These are phyloP conservation scores for Rhizoclosmatium globosum DNA, from an alignment of 192 early-diverging fungal genomes.

Conservation along the genomic window DNA sequence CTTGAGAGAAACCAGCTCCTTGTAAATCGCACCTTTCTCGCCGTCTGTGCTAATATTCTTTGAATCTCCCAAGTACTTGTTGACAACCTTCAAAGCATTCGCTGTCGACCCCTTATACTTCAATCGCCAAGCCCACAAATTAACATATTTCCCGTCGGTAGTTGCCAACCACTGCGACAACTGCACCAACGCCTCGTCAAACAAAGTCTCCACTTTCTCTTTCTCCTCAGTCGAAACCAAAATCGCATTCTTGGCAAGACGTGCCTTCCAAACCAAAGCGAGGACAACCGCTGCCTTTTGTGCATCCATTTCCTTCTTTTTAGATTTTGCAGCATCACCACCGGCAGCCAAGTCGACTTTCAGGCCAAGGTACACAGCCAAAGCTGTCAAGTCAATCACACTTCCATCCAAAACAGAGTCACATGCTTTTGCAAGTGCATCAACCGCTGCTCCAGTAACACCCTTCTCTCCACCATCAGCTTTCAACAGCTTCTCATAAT, in stretches of 20 bases:
- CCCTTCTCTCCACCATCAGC: constrained; percentile 50
- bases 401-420: constrained; percentile 61
- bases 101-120: constrained; percentile 64
- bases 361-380: constrained; percentile 74
- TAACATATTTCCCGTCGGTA: constrained; percentile 59
- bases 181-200: constrained; percentile 66
- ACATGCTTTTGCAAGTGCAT: constrained; percentile 59
- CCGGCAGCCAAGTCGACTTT: constrained; percentile 58
- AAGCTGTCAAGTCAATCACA: constrained; percentile 61
- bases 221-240: not conserved
- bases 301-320: constrained; percentile 78
- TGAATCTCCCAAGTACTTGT: constrained; percentile 72
- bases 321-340: constrained; percentile 57
- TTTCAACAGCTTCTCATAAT: constrained; percentile 51
- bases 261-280: constrained; percentile 67
- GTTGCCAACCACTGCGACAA: constrained; percentile 68
- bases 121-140: constrained; percentile 66
- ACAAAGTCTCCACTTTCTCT: not conserved
- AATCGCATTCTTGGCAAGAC: not conserved
- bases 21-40: constrained; percentile 55
- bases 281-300: constrained; percentile 71
- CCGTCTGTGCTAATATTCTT: constrained; percentile 48
- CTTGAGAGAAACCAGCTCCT: constrained; percentile 63
- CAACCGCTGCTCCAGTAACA: constrained; percentile 14
- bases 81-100: constrained; percentile 74